Percentiles rank a stretch among this genome's conserved stretches.
phyloP scores from a whole-genome alignment of 208 protist species.

The Trypanosoma mega region DNA sequence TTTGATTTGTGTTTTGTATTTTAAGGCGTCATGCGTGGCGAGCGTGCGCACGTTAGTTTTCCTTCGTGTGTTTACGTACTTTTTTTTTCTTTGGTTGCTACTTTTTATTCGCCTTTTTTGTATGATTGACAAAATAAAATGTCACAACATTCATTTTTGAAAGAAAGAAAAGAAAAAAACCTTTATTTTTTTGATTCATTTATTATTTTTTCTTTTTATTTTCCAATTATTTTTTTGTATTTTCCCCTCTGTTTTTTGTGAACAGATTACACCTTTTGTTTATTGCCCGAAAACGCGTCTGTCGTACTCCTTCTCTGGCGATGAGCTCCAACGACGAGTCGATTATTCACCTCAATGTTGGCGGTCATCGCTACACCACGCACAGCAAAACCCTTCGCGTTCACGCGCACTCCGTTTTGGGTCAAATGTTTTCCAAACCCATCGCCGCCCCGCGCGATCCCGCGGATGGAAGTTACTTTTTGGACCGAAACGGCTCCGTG shows the following conservation, averaged over 20 bases:
- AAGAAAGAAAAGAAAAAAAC: neutral
- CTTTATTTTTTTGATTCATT: neutral
- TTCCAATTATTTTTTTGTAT: constrained; percentile 1
- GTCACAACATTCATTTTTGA: no score
- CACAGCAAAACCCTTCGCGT: constrained; percentile 6
- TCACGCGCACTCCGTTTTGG: constrained; percentile 24
- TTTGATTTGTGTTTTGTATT: no score
- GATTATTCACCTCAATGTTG: constrained; percentile 31
- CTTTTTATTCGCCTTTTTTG: no score
- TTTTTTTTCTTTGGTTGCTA: no score
- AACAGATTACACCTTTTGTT: neutral
- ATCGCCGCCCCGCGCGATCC: constrained; percentile 19
- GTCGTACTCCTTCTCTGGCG: no score
- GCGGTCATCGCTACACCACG: constrained; percentile 22
- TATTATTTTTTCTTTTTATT: neutral
- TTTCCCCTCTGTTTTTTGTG: neutral
- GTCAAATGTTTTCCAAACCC: constrained; percentile 24
- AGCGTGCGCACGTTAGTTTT: no score
- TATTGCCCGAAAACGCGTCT: neutral
- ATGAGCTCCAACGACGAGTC: neutral
- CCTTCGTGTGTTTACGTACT: no score
- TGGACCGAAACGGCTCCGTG: constrained; percentile 25
- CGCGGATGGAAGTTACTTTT: constrained; percentile 19
- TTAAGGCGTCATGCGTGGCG: no score
- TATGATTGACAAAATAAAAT: no score